A percentile compares a stretch with the other conserved stretches of the same genome.
phyloP scores from a whole-genome alignment of 305 asterid genomes.

The Solanum chacoense region DNA sequence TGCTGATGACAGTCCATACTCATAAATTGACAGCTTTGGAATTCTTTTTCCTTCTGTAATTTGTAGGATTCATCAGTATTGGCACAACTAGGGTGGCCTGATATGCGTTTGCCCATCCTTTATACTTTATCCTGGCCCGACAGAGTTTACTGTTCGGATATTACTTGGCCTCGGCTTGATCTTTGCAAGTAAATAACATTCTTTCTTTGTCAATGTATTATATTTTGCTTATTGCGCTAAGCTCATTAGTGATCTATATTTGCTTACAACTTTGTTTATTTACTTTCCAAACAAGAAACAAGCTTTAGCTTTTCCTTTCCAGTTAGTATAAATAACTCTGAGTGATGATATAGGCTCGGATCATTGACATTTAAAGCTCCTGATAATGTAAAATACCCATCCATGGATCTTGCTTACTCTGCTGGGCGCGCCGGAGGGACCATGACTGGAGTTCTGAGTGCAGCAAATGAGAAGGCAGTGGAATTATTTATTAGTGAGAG shows the following conservation, averaged over 20 bases:
- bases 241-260: neutral
- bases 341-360: slow-evolving; percentile 47
- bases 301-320: neutral
- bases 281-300: neutral
- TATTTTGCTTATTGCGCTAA: neutral
- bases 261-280: neutral
- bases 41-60: neutral
- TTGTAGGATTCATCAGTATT: slow-evolving; percentile 76
- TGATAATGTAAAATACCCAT: slow-evolving; percentile 89
- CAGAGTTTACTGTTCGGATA: slow-evolving; percentile 75
- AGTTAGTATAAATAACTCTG: neutral
- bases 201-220: neutral
- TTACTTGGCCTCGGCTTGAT: slow-evolving; percentile 97
- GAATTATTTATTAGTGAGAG: slow-evolving; percentile 75
- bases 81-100: slow-evolving; percentile 97
- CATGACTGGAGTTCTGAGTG: slow-evolving; percentile 97
- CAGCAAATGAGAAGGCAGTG: slow-evolving; percentile 94
- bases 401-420: slow-evolving; percentile 91
- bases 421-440: slow-evolving; percentile 99
- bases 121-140: slow-evolving; percentile 97
- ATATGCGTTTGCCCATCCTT: slow-evolving; percentile 94
- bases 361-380: slow-evolving; percentile 76
- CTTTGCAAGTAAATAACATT: slow-evolving; percentile 73
- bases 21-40: neutral
- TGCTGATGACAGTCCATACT: neutral